Base-by-base conservation (phyloP, 208 protist genomes). In the Zelonia costaricensis region DNA sequence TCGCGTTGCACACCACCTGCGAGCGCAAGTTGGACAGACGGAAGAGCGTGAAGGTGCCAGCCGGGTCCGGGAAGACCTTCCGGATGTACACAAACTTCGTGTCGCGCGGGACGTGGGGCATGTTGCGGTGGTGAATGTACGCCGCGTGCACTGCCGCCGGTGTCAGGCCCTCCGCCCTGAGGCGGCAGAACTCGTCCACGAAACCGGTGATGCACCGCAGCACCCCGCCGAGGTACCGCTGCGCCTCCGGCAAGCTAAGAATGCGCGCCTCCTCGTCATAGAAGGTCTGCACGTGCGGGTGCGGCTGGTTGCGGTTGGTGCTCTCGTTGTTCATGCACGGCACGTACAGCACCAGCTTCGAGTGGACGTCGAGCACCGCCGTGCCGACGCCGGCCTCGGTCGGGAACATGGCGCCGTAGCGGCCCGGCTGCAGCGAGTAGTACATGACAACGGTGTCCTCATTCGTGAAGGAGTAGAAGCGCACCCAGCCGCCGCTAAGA, bases 31-130 rank as follows among this genome's bases (percentile, higher is more conserved):
- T 95, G 0, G 89, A 95, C n/a, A 95, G 62, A 2, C 85, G 80
- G 53, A 95, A 93, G 25, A 95, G 72, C 28, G 82, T 88, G 62
- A 91, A 92, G 27, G 82, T 59, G 28, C 84, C 82, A 20, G 76
- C 66, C 5, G 89, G 89, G 64, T 95, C 86, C 9, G 89, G 89
- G 52, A 95, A 92, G 28, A 93, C 86, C 55, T 92, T 91, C 10
- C 89, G 78, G 31, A 95, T 75, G 72, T 95, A 95, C 39, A 88
- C 89, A 70, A 95, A 95, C 71, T 93, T 92, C 36, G 86, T 92
- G 65, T 91, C 82, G 23, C 76, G 72, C 20, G 86, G 86, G 4
- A 95, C 89, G 5, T 73, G 63, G 16, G 49, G 42, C 57, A 75
- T 74, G 76, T 82, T 78, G 67, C 72, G 84, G 23, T 95, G 81